phyloP scores from a whole-genome alignment of 1,284 basidiomycete genomes.

The Ceratobasidium sp. region DNA sequence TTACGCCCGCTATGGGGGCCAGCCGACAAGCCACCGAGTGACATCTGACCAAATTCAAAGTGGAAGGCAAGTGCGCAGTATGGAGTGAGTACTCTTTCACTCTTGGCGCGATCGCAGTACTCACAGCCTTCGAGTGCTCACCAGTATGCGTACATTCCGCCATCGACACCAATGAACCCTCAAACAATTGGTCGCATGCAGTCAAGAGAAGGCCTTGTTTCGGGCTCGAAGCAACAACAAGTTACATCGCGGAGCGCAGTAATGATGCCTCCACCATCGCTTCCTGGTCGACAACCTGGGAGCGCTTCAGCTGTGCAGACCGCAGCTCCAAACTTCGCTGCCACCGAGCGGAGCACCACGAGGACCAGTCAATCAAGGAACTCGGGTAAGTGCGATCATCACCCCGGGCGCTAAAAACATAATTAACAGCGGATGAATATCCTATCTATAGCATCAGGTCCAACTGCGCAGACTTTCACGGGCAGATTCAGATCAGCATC shows the following conservation, averaged over 20 bases:
- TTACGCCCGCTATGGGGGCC: background rate
- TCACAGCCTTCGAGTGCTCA: conserved; percentile 12
- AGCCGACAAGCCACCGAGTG: background rate
- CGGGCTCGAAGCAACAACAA: background rate
- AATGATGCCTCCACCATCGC: conserved; percentile 23
- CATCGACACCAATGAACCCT: conserved; percentile 17
- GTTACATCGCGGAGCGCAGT: background rate
- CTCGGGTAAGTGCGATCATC: conserved; percentile 5
- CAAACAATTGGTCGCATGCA: background rate
- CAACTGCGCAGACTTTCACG: background rate
- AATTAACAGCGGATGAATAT: background rate
- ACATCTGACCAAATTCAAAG: background rate
- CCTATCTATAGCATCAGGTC: background rate
- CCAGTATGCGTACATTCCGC: conserved; percentile 19
- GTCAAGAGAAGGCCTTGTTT: background rate
- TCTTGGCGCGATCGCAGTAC: background rate
- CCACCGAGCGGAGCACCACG: background rate
- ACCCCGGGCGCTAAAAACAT: background rate
- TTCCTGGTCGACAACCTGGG: background rate
- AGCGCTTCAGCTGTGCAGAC: background rate
- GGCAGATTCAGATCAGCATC: conserved; percentile 11
- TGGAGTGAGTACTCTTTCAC: conserved; percentile 1
- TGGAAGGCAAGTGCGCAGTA: background rate
- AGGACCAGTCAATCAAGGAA: background rate
- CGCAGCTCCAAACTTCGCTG: background rate